Evolutionary conservation across 2,329 filamentous ascomycete species (phyloP), one percentile per base, ranked within the genome.

Genomic region (Hypocreales sp.): DNA sequence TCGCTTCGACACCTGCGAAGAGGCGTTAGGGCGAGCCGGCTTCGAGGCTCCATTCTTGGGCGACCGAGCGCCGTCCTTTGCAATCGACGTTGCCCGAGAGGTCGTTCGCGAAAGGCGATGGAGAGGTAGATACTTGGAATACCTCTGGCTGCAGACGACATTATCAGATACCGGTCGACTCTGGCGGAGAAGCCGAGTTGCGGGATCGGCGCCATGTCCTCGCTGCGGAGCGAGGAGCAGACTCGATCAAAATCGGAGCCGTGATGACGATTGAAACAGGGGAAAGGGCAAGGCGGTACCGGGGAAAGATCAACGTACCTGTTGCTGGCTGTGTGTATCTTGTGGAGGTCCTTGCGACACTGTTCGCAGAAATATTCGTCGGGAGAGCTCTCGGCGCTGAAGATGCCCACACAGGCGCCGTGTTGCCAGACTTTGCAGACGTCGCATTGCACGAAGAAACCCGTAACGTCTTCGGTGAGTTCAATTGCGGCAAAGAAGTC

Each of bases 381-480:
- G 8, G 90, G 90, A 38, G 82, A 87, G 50, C 79, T 77, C 40
- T 81, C 78, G 53, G 93, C 87, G 40, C 90, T 90, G 60, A 92
- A 84, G 45, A 98, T 93, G 34, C 90, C 87, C 33, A 98, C 87
- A 47, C 90, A 98, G 34, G 86, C 87, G 44, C 90, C 90, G 50
- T 98, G 90, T 52, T 98, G 90, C 90, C 87, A 98, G 36, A 95
- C 90, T 50, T 92, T 92, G 63, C 90, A 98, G 37, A 81, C 66
- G 56, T 95, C 90, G 67, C 90, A 98, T 60, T 95, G 87, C 39
- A 98, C 86, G 55, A 94, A 98, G 55, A 95, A 79, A 28, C 86
- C 87, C 24, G 87, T 90, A 39, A 87, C 67, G 38, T 95, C 87
- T 44, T 93, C 84, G 18, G 75, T 72, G 36, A 82, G 63, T 36